Conservation (phyloP, 2,329 filamentous ascomycete genomes). For the Sphaerulina musiva region DNA sequence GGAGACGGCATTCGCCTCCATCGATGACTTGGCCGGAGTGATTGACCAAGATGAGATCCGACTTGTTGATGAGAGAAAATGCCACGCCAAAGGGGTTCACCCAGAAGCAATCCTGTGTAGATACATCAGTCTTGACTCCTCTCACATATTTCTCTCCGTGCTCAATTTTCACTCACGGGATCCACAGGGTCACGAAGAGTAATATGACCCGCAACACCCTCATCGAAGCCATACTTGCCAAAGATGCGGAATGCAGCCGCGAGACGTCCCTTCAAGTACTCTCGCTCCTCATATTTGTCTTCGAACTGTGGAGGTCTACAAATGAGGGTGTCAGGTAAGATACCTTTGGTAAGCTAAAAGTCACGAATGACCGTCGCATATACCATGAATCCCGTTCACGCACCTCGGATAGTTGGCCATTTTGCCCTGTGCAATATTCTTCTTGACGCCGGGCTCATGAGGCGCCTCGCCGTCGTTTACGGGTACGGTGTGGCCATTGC, state of each 20-base stretch:
- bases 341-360: not conserved
- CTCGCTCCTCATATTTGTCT: constrained; percentile 36
- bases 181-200: constrained; percentile 36
- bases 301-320: constrained; percentile 31
- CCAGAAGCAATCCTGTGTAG: constrained; percentile 29
- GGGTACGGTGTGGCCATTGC: constrained; percentile 26
- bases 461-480: constrained; percentile 30
- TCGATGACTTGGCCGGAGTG: constrained; percentile 40
- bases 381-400: not conserved
- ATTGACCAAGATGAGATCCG: constrained; percentile 43
- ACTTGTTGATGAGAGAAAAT: constrained; percentile 41
- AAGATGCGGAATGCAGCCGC: constrained; percentile 43
- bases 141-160: not conserved
- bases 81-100: constrained; percentile 38
- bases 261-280: constrained; percentile 41
- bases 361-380: not conserved
- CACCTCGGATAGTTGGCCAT: constrained; percentile 28
- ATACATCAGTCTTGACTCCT: not conserved
- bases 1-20: constrained; percentile 35
- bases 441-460: constrained; percentile 31
- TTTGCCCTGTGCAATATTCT: constrained; percentile 29
- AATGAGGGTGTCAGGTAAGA: not conserved
- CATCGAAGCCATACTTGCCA: constrained; percentile 37
- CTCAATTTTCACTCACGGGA: constrained; percentile 12
- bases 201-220: constrained; percentile 41